These are phyloP conservation scores for Solanum chilense DNA, from an alignment of 257 asterid species.

Conservation along the genomic window DNA sequence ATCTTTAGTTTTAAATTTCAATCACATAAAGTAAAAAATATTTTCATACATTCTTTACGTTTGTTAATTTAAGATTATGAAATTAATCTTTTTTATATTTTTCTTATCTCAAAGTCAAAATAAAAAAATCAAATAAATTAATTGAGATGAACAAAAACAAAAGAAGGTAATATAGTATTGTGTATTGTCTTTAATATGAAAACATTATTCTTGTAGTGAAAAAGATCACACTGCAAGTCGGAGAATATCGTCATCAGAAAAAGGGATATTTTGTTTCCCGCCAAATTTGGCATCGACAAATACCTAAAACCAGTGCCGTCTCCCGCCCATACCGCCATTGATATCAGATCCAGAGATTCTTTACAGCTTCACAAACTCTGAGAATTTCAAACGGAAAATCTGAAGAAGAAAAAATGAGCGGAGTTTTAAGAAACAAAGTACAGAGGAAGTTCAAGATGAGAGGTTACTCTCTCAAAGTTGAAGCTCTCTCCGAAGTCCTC, in stretches of 20 bases:
- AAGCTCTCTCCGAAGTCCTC: constrained; percentile 64
- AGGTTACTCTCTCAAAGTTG: constrained; percentile 76
- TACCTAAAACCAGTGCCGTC: background rate
- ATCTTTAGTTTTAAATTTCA: too few relatives aligned
- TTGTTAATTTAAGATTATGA: too few relatives aligned
- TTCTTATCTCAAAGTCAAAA: too few relatives aligned
- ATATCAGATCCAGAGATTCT: background rate
- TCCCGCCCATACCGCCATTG: background rate
- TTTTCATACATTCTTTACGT: too few relatives aligned
- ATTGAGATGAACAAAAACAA: fast-evolving
- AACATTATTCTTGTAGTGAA: background rate
- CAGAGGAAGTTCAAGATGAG: constrained; percentile 86
- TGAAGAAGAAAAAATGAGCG: constrained; percentile 25
- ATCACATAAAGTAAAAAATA: too few relatives aligned
- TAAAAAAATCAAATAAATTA: fast-evolving
- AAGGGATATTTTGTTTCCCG: background rate
- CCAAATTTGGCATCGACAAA: background rate
- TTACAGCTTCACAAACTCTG: background rate
- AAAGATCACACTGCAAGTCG: background rate
- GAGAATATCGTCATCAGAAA: background rate
- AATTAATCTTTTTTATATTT: too few relatives aligned
- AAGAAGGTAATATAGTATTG: background rate
- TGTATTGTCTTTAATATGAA: background rate
- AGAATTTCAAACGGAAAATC: background rate
- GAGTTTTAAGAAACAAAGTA: constrained; percentile 50